Conservation (phyloP, 345 rosid species). For the Noccaea bulbosa region DNA sequence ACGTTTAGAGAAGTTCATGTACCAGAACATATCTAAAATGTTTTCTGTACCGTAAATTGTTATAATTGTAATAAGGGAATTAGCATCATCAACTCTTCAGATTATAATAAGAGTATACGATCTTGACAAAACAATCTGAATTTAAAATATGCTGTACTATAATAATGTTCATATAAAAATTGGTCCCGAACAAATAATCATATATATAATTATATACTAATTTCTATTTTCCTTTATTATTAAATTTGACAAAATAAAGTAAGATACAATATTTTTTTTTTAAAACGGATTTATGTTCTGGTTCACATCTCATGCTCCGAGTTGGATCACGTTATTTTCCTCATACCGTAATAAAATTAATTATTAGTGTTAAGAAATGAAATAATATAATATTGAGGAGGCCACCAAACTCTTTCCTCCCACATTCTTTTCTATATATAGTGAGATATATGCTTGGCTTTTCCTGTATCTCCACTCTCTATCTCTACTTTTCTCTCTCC, state of each 20-base stretch:
- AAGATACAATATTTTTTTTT: not conserved
- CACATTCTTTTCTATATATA: slow-evolving; percentile 34
- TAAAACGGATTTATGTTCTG: not conserved
- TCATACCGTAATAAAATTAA: slow-evolving; percentile 3
- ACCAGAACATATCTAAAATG: no score
- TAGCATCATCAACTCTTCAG: no score
- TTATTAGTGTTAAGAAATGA: not conserved
- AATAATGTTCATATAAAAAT: not conserved
- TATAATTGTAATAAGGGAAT: no score
- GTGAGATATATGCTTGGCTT: slow-evolving; percentile 37
- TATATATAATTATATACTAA: slow-evolving; percentile 7
- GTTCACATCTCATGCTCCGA: slow-evolving; percentile 22
- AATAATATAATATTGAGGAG: slow-evolving; percentile 6
- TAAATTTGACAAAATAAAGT: not conserved
- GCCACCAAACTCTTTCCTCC: slow-evolving; percentile 30
- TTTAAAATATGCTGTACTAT: not conserved
- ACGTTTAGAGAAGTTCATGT: no score
- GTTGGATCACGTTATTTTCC: slow-evolving; percentile 31
- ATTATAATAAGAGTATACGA: no score
- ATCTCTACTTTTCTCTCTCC: not conserved
- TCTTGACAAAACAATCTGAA: not conserved
- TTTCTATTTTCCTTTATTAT: not conserved
- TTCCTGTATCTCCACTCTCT: slow-evolving; percentile 27
- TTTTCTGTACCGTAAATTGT: no score
- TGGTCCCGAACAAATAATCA: not conserved